A percentile compares a stretch with the other conserved stretches of the same genome.
These are phyloP conservation scores for Zoysia japonica DNA, from an alignment of 176 grass and related monocot genomes.

Conservation along the genomic window DNA sequence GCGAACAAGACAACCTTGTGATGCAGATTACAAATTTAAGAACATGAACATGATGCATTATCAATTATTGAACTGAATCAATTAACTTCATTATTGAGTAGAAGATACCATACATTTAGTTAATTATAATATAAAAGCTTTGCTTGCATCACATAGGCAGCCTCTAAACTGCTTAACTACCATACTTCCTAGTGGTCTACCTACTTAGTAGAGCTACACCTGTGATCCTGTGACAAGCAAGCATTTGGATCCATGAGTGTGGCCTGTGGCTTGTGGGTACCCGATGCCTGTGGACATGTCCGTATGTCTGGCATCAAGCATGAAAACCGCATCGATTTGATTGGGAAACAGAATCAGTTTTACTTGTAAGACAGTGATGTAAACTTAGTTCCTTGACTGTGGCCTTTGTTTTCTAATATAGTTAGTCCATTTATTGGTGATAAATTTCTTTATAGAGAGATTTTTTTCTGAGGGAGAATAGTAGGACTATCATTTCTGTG, in stretches of 20 bases:
- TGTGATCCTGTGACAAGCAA: not conserved
- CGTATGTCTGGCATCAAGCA: not conserved
- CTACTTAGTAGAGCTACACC: not conserved
- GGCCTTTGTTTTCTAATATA: not conserved
- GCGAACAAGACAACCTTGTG: not conserved
- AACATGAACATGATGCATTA: slow-evolving; percentile 1
- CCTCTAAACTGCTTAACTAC: not conserved
- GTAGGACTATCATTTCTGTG: not conserved
- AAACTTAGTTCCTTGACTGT: not conserved
- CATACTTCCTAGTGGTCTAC: not conserved
- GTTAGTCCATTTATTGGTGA: not conserved
- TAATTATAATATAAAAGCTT: not conserved
- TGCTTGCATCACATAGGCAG: not conserved
- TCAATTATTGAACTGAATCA: not conserved
- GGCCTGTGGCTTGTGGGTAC: not conserved
- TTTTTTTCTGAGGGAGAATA: not conserved
- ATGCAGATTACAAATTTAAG: not conserved
- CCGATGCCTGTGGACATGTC: not conserved
- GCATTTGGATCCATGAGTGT: not conserved
- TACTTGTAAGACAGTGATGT: not conserved
- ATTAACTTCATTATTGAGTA: not conserved
- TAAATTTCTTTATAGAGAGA: not conserved
- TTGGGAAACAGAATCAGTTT: not conserved
- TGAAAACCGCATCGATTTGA: not conserved
- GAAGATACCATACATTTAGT: not conserved